Base-by-base conservation (phyloP, 139 green algal genomes). In the Chloropicon primus region DNA sequence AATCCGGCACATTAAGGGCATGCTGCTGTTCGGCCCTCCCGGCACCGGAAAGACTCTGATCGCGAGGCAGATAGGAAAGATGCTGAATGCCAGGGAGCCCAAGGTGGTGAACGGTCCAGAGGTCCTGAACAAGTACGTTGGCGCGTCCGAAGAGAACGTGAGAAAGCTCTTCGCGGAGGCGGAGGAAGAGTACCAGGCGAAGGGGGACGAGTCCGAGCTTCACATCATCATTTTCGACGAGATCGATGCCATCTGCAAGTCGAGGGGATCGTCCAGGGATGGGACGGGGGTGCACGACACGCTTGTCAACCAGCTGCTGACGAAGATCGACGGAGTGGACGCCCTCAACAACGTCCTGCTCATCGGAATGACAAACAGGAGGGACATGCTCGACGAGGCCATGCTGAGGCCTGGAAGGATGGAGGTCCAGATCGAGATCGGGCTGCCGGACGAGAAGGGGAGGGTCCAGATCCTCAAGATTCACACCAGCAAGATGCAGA, bases 191-290 rank as follows among this genome's bases (percentile, higher is more conserved):
- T 78, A 81, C 21, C 86, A 90, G 74, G 85, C 62, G 26, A 71
- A 84, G 10, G 86, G 91, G 2, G 92, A 96, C 10, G 84, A 86
- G 22, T 90, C 86, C 23, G 92, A 97, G 24, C 88, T 99, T 81
- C 96, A 99, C 85, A 94, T 99, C 78, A 98, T 99, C 88, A 99
- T 99, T 80, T 99, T 99, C 83, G 96, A 99, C 80, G 96, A 99
- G 88, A 99, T 99, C 71, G 96, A 99, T 79, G 94, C 96, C 76
- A 97, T 99, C 81, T 99, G 96, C 90, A 97, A 98, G 84, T 53
- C 54, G 1, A 87, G 95, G 28, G 95, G 95, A 74, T 93, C 82
- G 23, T 88, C 93, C 1, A 77, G 82, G 0, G 87, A 90, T 76
- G 90, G 94, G 53, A 92, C 86, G 1, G 94, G 92, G 23, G 95